Evolutionary conservation across 2,329 filamentous ascomycete species (phyloP).

Genomic region (Verticillium longisporum): DNA sequence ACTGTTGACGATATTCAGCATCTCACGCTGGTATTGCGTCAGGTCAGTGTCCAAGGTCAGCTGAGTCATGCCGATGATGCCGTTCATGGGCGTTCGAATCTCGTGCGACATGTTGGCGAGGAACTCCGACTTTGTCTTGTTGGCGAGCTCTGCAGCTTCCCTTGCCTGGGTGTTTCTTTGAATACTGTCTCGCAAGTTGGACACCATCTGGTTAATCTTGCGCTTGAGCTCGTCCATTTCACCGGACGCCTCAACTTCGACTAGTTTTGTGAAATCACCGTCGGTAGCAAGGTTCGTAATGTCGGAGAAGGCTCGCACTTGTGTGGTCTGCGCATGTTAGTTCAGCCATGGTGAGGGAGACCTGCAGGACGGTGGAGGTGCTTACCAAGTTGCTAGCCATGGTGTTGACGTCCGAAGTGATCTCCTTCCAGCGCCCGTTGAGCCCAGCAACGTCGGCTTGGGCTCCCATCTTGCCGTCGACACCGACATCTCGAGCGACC

Average conservation of each 20-base stretch:
- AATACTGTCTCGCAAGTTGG: slow-evolving; percentile 89
- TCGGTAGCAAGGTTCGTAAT: slow-evolving; percentile 98
- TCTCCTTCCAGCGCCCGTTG: slow-evolving; percentile 95
- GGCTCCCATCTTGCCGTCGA: slow-evolving; percentile 97
- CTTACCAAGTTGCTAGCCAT: slow-evolving; percentile 66
- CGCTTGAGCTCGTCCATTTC: slow-evolving; percentile 99
- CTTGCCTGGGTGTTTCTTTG: slow-evolving; percentile 93
- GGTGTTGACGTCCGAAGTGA: slow-evolving; percentile 93
- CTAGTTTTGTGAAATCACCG: slow-evolving; percentile 93
- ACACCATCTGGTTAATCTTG: slow-evolving; percentile 99
- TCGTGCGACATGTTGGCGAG: slow-evolving; percentile 99
- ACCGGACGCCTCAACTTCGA: slow-evolving; percentile 93
- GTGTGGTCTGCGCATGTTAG: slow-evolving; percentile 65
- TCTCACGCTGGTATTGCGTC: slow-evolving; percentile 92
- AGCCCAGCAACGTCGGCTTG: slow-evolving; percentile 92
- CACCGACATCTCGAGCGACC: slow-evolving; percentile 92
- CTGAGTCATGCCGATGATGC: slow-evolving; percentile 97
- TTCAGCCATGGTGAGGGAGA: no score
- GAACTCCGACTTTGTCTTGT: slow-evolving; percentile 98
- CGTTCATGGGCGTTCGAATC: slow-evolving; percentile 95
- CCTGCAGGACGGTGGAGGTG: not conserved
- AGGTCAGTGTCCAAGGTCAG: slow-evolving; percentile 91
- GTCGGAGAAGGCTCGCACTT: slow-evolving; percentile 95
- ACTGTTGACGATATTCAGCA: slow-evolving; percentile 97
- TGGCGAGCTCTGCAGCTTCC: slow-evolving; percentile 91